Conservation (phyloP, 768 basidiomycete species). For the Boletus subcaerulescens region DNA sequence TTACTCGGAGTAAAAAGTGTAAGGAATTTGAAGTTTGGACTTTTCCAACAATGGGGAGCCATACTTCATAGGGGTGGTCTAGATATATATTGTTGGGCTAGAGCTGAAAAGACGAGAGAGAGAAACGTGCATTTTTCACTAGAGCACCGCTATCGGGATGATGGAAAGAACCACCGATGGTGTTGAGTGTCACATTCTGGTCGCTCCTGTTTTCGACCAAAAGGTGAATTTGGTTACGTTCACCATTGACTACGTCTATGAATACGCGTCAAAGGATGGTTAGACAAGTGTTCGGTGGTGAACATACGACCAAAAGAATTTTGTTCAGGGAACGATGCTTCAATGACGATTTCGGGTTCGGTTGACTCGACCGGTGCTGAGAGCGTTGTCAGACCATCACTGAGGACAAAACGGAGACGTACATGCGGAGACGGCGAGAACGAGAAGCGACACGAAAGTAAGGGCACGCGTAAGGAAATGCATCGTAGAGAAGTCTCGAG, state of each 20-base stretch:
- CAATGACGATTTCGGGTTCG: constrained; percentile 53
- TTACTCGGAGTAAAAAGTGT: constrained; percentile 78
- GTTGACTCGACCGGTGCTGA: constrained; percentile 30
- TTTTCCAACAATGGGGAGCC: constrained; percentile 51
- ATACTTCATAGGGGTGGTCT: constrained; percentile 62
- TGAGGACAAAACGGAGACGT: constrained; percentile 3
- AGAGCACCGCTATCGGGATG: constrained; percentile 59
- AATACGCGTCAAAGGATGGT: constrained; percentile 8
- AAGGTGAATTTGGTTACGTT: constrained; percentile 65
- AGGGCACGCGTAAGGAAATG: constrained; percentile 31
- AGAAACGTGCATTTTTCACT: constrained; percentile 65
- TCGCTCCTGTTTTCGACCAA: constrained; percentile 74
- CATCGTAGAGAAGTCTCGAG: constrained; percentile 23
- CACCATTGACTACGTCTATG: constrained; percentile 82
- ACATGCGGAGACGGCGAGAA: constrained; percentile 32
- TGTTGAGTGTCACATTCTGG: constrained; percentile 65
- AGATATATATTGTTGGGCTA: constrained; percentile 1
- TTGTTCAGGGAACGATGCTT: constrained; percentile 62
- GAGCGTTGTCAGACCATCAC: constrained; percentile 2
- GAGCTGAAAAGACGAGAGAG: neutral
- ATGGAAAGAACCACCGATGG: constrained; percentile 64
- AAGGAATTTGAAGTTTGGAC: constrained; percentile 64
- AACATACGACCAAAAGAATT: constrained; percentile 77
- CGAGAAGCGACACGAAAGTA: constrained; percentile 28
- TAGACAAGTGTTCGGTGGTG: neutral